Percentiles rank a stretch among this genome's conserved stretches.
Evolutionary conservation across 1,284 basidiomycete genomes (phyloP).

Genomic region (Cutaneotrichosporon cutaneum): DNA sequence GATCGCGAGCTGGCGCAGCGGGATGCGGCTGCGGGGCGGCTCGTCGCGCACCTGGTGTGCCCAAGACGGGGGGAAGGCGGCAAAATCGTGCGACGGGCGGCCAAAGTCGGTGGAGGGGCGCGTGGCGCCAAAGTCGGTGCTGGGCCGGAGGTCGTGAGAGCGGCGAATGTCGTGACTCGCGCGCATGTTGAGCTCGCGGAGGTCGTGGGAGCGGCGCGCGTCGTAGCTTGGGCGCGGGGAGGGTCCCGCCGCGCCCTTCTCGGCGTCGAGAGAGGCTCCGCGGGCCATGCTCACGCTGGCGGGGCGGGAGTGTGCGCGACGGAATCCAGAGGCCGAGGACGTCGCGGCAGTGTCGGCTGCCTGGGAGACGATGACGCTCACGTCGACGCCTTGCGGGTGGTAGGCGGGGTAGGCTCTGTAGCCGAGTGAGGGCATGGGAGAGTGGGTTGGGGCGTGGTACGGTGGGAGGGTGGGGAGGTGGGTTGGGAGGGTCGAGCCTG

Average conservation of each 20-base stretch:
- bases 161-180: background rate
- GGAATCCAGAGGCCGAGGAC: background rate
- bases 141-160: background rate
- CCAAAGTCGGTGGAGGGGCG: slow-evolving; percentile 1
- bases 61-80: slow-evolving; percentile 21
- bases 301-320: slow-evolving; percentile 5
- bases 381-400: slow-evolving; percentile 3
- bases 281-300: slow-evolving; percentile 2
- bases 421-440: background rate
- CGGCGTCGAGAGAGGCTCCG: slow-evolving; percentile 1
- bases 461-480: background rate
- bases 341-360: slow-evolving; percentile 3
- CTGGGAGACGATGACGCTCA: slow-evolving; percentile 3
- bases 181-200: slow-evolving; percentile 3
- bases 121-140: background rate
- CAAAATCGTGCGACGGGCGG: background rate
- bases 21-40: background rate
- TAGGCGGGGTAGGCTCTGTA: slow-evolving; percentile 3
- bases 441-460: background rate
- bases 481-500: background rate
- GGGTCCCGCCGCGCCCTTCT: slow-evolving; percentile 9
- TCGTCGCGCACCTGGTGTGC: slow-evolving; percentile 9
- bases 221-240: slow-evolving; percentile 4
- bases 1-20: slow-evolving; percentile 7
- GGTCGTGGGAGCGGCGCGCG: background rate